phyloP scores from a whole-genome alignment of 805 yeast species.

The Hanseniaspora thailandica region DNA sequence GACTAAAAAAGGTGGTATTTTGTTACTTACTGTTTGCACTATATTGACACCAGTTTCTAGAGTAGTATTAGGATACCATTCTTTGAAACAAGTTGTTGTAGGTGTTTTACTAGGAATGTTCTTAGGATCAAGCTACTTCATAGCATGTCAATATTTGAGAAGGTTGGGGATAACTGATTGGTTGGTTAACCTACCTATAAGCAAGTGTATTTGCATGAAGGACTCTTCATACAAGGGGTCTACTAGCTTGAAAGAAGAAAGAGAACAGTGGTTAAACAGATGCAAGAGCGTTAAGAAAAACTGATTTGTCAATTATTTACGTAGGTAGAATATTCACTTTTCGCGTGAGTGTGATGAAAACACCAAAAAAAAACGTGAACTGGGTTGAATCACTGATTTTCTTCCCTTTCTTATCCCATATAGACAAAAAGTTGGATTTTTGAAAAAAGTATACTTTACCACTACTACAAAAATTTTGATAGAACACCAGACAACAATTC shows the following conservation, averaged over 20 bases:
- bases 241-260: conserved; percentile 38
- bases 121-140: conserved; percentile 48
- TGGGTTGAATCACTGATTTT: no score
- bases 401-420: no score
- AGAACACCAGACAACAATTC: not conserved
- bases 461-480: not conserved
- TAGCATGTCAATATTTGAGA: conserved; percentile 42
- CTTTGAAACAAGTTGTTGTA: conserved; percentile 55
- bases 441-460: not conserved
- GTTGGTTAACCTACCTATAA: conserved; percentile 48
- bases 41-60: conserved; percentile 53
- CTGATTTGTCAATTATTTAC: not conserved
- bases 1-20: conserved; percentile 27
- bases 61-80: conserved; percentile 69
- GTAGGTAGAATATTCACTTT: not conserved
- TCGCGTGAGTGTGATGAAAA: not conserved
- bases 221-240: conserved; percentile 48
- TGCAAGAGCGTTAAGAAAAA: not conserved
- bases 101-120: conserved; percentile 57
- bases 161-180: conserved; percentile 58
- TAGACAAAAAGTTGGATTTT: no score
- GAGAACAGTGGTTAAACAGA: conserved; percentile 27
- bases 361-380: not conserved
- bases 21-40: conserved; percentile 24
- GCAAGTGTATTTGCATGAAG: conserved; percentile 41